Evolutionary conservation across 306 rosid genomes (phyloP), one percentile per base, ranked within the genome.

Genomic region (Prunus fruticosa): DNA sequence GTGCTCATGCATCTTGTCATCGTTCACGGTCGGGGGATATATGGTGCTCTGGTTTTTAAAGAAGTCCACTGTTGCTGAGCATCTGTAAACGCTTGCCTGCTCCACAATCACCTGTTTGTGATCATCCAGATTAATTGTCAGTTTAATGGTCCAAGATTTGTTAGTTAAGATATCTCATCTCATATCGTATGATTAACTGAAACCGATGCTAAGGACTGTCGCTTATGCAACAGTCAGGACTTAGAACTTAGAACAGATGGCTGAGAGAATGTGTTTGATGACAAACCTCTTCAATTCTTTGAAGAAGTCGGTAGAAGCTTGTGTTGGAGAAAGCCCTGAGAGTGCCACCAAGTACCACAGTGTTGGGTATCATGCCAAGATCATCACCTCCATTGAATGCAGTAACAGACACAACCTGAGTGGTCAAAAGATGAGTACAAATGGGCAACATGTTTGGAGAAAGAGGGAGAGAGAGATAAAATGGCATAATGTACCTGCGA

Each of bases 281-380:
- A 58, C 71, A 16, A 71, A 93, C 98, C 98, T 94, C 91, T 67
- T 86, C 82, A 84, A 94, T 94, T 78, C 98, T 89, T 71, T 82
- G 81, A 49, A 89, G 93, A 50, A 92, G 78, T 75, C 84, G 93
- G 85, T 90, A 92, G 84, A 91, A 91, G 81, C 93, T 93, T 32
- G 89, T 63, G 79, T 95, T 95, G 69, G 98, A 95, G 93, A 89
- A 95, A 8, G 97, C 97, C 72, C 98, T 89, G 79, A 95, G 87
- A 14, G 98, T 95, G 41, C 98, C 98, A 6, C 98, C 95, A 2
- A 95, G 79, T 34, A 86, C 93, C 53, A 92, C 98, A 6, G 65
- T 54, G 38, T 90, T 89, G 1, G 97, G 88, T 76, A 85, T 89
- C 87, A 67, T 79, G 83, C 91, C 98, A 30, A 89, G 95, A 69